phyloP scores from a whole-genome alignment of 2,329 filamentous ascomycete species.

The Claviceps sorghi region DNA sequence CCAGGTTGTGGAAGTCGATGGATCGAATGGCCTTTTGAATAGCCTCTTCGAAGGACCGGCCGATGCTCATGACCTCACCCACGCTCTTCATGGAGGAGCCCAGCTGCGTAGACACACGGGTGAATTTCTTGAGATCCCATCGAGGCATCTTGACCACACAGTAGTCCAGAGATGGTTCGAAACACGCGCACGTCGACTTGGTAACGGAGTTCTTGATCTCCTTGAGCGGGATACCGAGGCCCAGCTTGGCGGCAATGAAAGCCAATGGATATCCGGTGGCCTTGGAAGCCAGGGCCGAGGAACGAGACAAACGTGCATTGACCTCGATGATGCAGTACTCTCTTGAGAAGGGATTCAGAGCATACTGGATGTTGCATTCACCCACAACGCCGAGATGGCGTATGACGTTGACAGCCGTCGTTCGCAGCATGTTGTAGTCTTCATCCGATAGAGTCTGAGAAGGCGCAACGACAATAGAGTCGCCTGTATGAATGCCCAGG shows the following conservation, averaged over 20 bases:
- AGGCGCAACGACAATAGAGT: slow-evolving; percentile 94
- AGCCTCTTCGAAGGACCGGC: slow-evolving; percentile 90
- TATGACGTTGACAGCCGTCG: slow-evolving; percentile 93
- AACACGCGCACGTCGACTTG: slow-evolving; percentile 90
- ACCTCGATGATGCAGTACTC: slow-evolving; percentile 99
- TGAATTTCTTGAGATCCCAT: slow-evolving; percentile 99
- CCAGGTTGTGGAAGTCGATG: slow-evolving; percentile 89
- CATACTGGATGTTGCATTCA: slow-evolving; percentile 98
- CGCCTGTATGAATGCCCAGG: slow-evolving; percentile 92
- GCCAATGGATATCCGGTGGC: slow-evolving; percentile 92
- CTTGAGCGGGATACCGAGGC: slow-evolving; percentile 86
- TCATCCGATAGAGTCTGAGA: slow-evolving; percentile 94
- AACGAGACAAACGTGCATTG: slow-evolving; percentile 89
- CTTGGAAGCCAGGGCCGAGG: slow-evolving; percentile 90
- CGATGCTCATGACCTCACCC: slow-evolving; percentile 97
- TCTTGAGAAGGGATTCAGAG: slow-evolving; percentile 82
- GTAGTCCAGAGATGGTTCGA: slow-evolving; percentile 96
- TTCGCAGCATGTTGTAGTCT: slow-evolving; percentile 98
- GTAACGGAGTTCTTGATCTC: slow-evolving; percentile 95
- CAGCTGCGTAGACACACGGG: slow-evolving; percentile 84
- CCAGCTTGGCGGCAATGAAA: slow-evolving; percentile 93
- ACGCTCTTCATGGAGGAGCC: slow-evolving; percentile 99
- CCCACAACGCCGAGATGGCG: slow-evolving; percentile 93
- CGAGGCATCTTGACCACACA: slow-evolving; percentile 97
- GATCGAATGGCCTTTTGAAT: slow-evolving; percentile 96